Conservation (phyloP, 257 asterid species). For the Solanum medicagineum region DNA sequence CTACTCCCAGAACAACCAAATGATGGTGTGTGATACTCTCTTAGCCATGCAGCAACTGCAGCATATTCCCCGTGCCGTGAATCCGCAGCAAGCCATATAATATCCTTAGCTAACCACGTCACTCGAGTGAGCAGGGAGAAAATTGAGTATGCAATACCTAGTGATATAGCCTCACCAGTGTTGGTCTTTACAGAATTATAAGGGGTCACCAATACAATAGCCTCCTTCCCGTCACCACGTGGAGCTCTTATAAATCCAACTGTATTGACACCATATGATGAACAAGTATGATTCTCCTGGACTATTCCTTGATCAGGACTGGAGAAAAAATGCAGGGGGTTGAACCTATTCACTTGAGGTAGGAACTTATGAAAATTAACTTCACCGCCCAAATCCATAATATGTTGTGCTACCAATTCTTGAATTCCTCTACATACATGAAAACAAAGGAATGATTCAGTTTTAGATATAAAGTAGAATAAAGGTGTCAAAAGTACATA, state of each 20-base stretch:
- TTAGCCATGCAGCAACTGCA: conserved; percentile 83
- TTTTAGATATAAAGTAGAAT: background rate
- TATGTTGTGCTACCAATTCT: conserved; percentile 49
- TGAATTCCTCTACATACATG: conserved; percentile 52
- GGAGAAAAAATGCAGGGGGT: conserved; percentile 67
- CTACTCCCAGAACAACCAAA: conserved; percentile 34
- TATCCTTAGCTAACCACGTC: conserved; percentile 94
- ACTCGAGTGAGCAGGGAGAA: conserved; percentile 81
- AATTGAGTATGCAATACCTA: conserved; percentile 72
- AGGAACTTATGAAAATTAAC: conserved; percentile 68
- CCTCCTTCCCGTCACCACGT: conserved; percentile 93
- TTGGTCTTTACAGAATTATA: conserved; percentile 56
- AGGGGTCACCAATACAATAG: conserved; percentile 88
- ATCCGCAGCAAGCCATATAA: conserved; percentile 94
- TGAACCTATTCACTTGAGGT: conserved; percentile 39
- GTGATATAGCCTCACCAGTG: conserved; percentile 70
- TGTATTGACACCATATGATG: conserved; percentile 61
- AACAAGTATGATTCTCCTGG: conserved; percentile 48
- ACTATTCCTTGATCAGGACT: conserved; percentile 43
- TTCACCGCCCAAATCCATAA: conserved; percentile 73
- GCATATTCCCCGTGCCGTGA: conserved; percentile 79
- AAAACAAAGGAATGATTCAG: background rate
- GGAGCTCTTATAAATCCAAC: conserved; percentile 92
- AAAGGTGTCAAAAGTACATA: background rate
- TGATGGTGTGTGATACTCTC: conserved; percentile 66